Evolutionary conservation across 768 basidiomycete species (phyloP).

Genomic region (Mycena kentingensis): DNA sequence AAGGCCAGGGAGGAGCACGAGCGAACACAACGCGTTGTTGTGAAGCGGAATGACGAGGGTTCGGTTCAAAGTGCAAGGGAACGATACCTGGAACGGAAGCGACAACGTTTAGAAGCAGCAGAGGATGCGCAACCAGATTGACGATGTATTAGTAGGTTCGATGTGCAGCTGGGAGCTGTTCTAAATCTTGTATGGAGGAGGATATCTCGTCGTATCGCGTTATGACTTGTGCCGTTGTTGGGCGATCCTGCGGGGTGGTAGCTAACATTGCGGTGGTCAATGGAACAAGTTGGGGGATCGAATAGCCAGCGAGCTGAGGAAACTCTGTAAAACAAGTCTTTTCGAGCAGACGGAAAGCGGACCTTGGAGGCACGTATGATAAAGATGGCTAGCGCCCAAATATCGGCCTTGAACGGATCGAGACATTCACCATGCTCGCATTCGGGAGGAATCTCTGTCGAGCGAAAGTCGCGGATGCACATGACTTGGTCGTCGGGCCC

Average conservation of each 20-base stretch:
- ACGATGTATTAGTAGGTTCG: constrained; percentile 8
- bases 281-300: constrained; percentile 59
- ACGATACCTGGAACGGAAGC: constrained; percentile 79
- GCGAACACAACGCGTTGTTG: constrained; percentile 63
- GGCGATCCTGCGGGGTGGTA: constrained; percentile 51
- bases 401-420: constrained; percentile 72
- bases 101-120: constrained; percentile 62
- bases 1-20: constrained; percentile 62
- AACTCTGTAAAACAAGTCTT: constrained; percentile 11
- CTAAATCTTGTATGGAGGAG: constrained; percentile 38
- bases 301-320: constrained; percentile 54
- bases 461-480: constrained; percentile 46
- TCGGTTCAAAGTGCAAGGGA: constrained; percentile 73
- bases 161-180: constrained; percentile 24
- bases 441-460: constrained; percentile 74
- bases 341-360: constrained; percentile 19
- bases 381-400: constrained; percentile 71
- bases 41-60: constrained; percentile 75
- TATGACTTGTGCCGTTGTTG: constrained; percentile 50
- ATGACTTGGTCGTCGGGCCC: constrained; percentile 39
- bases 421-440: constrained; percentile 49
- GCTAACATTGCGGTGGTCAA: constrained; percentile 64
- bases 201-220: constrained; percentile 54
- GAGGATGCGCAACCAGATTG: constrained; percentile 23
- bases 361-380: constrained; percentile 70